Base-by-base conservation (phyloP, 805 yeast genomes). In the Cyberlindnera euphorbiiphila region DNA sequence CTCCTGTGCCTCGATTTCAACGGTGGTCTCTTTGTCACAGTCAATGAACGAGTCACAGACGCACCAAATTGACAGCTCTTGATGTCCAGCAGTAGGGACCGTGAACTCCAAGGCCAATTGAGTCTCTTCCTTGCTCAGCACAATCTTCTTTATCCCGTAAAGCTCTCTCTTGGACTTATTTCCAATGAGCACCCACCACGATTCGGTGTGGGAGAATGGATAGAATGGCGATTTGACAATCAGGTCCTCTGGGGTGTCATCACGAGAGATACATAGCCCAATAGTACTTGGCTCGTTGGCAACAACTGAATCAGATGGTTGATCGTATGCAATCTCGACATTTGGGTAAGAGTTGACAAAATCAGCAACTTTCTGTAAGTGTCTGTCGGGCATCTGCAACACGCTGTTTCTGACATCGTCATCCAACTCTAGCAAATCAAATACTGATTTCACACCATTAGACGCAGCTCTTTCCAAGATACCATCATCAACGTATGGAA, bases 341-440 rank as follows among this genome's bases (percentile, higher is more conserved):
- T 84, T 85, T 11, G 98, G 98, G 59, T 84, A 93, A 44, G 73
- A 76, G 60, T 93, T 93, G 37, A 88, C 95, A 66, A 91, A 93
- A 13, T 76, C 76, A 0, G 97, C 97, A 34, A 91, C 88, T 17
- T 68, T 69, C 26, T 69, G 65, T 49, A 89, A 61, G 43, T 76
- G 64, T 3, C 56, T 57, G 2, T 72, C 75, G 9, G 66, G 60
- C 45, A 81, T 62, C 15, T 74, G 76, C 42, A 91, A 63, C 2
- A 89, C 62, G 11, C 70, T 69, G 36, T 74, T 79, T 37, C 91
- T 65, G 40, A 74, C 66, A 43, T 87, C 82, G 60, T 91, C 95
- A 40, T 86, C 95, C 40, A 74, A 56, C 9, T 67, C 68, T 62
- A 87, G 82, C 24, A 91, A 69, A 61, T 89, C 97, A 51, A 77